These are phyloP conservation scores for Phytophthora podocarpi DNA, from an alignment of 352 stramenopile species.

Conservation along the genomic window DNA sequence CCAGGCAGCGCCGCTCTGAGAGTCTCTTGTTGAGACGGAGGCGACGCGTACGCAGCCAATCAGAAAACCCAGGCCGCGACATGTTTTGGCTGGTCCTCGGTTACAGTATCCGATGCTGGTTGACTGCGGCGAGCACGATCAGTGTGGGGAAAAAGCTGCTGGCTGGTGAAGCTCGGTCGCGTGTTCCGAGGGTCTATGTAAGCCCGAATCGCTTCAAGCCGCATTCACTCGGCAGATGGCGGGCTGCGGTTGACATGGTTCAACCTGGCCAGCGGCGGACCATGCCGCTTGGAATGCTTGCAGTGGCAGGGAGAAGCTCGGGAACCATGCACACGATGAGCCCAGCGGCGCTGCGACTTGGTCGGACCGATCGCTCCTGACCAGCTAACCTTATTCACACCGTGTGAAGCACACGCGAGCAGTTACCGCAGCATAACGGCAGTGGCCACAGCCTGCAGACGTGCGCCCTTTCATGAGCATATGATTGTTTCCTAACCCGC, in stretches of 20 bases:
- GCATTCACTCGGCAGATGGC: conserved; percentile 17
- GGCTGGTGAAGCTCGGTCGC: conserved; percentile 5
- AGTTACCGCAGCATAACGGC: too few species aligned
- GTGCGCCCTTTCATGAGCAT: too few species aligned
- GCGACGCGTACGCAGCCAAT: conserved; percentile 3
- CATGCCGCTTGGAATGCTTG: neutral
- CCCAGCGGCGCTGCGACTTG: too few species aligned
- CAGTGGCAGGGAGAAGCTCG: too few species aligned
- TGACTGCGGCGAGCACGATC: neutral
- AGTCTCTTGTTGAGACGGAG: conserved; percentile 21
- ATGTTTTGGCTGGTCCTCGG: conserved; percentile 16
- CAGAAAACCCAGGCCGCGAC: conserved; percentile 13
- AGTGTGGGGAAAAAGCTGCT: conserved; percentile 21
- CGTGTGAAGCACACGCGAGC: too few species aligned
- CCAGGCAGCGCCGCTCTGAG: neutral
- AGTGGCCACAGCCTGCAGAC: too few species aligned
- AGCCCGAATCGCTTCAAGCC: conserved; percentile 22
- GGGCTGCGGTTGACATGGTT: conserved; percentile 11
- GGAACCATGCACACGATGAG: conserved; percentile 8
- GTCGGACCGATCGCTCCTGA: too few species aligned
- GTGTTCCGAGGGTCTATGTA: conserved; percentile 21
- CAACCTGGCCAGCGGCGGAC: conserved; percentile 24
- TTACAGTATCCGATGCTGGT: too few species aligned
- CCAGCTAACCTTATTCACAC: conserved; percentile 22
- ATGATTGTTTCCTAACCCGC: too few species aligned